phyloP scores from a whole-genome alignment of 371 early-diverging fungal species.

The Apophysomyces ossiformis region DNA sequence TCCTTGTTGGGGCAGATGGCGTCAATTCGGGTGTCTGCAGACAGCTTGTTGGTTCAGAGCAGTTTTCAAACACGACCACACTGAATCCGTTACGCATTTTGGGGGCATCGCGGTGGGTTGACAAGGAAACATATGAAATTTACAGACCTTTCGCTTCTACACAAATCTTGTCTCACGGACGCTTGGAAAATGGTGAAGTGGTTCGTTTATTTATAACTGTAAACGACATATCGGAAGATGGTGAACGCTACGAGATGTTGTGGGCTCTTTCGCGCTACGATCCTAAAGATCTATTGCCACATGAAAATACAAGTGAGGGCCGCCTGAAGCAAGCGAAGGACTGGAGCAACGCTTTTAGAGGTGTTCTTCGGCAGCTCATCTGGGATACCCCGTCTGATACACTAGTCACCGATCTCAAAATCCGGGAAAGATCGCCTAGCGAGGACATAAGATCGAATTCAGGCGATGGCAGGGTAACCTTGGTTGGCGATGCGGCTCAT shows the following conservation, averaged over 20 bases:
- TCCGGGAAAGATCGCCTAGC: conserved; percentile 24
- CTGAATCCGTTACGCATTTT: conserved; percentile 16
- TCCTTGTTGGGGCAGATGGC: conserved; percentile 36
- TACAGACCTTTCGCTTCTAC: background rate
- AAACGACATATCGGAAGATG: conserved; percentile 4
- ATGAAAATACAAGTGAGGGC: conserved; percentile 1
- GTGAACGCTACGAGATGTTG: conserved; percentile 3
- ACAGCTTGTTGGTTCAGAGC: conserved; percentile 20
- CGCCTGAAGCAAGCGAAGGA: conserved; percentile 6
- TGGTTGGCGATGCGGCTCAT: conserved; percentile 32
- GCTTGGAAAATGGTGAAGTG: background rate
- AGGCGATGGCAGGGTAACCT: conserved; percentile 8
- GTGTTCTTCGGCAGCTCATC: conserved; percentile 8
- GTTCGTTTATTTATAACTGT: background rate
- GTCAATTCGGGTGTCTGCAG: conserved; percentile 26
- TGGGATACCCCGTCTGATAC: background rate
- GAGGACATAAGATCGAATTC: background rate
- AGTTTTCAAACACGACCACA: conserved; percentile 16
- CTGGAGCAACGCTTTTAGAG: conserved; percentile 10
- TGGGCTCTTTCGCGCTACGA: conserved; percentile 13
- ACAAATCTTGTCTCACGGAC: background rate
- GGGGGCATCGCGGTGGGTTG: conserved; percentile 8
- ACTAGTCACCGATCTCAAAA: background rate
- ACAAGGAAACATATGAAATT: conserved; percentile 1
- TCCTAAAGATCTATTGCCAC: background rate